phyloP scores from a whole-genome alignment of 2,329 filamentous ascomycete genomes.

The Fusarium temperatum region DNA sequence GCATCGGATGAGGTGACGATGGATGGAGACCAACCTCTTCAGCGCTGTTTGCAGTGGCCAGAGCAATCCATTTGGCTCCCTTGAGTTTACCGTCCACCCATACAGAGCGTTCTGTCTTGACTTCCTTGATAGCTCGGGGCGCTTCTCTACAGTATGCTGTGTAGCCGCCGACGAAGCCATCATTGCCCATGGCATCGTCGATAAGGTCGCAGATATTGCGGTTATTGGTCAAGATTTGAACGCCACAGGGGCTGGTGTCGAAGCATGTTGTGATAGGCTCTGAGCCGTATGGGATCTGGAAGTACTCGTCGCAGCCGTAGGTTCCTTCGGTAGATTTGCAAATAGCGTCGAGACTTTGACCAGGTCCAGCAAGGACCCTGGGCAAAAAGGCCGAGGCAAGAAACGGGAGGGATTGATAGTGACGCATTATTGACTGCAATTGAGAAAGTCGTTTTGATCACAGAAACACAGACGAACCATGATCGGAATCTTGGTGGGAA shows the following conservation, averaged over 20 bases:
- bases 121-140: constrained; percentile 2
- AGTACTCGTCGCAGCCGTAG: constrained; percentile 15
- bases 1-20: neutral
- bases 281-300: constrained; percentile 18
- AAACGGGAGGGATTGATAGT: neutral
- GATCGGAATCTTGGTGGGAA: neutral
- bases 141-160: neutral
- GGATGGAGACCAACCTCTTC: neutral
- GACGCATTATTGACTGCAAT: neutral
- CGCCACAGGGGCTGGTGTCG: constrained; percentile 20
- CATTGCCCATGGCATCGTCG: neutral
- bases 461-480: neutral
- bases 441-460: rapidly evolving
- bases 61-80: neutral
- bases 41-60: neutral
- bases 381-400: neutral
- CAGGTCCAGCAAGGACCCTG: constrained; percentile 5
- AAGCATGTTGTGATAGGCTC: constrained; percentile 14
- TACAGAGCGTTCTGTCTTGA: constrained; percentile 5
- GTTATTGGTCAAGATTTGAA: constrained; percentile 14
- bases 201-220: constrained; percentile 21
- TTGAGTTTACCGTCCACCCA: constrained; percentile 22
- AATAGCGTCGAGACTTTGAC: constrained; percentile 14
- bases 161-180: constrained; percentile 7
- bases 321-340: constrained; percentile 24